Evolutionary conservation across 371 early-diverging fungal genomes (phyloP), one percentile per base, ranked within the genome.

Genomic region (Apophysomyces ossiformis): DNA sequence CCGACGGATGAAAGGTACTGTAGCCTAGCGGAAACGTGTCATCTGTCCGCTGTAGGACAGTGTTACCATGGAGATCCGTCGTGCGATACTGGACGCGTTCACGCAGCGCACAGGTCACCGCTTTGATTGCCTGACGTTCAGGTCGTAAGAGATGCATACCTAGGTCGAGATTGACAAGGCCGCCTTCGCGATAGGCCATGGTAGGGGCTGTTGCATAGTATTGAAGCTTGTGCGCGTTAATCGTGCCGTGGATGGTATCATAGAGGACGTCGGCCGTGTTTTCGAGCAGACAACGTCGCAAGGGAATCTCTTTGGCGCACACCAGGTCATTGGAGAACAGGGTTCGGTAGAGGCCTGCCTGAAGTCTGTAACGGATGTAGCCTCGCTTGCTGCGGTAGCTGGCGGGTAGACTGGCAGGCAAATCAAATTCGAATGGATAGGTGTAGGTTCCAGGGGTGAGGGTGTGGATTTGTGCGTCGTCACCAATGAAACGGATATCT

Each of bases 111-210:
- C 76, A 79, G 13, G 82, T 76, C 11, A 82, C 78, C 8, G 78
- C 70, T 57, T 68, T 60, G 8, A 82, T 63, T 1, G 73, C 63
- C 26, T 77, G 76, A 0, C 67, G 61, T 35, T 82, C 75, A 15
- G 82, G 82, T 7, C 65, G 62, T 4, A 66, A 58, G 1, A 82
- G 60, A 37, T 73, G 66, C 68, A 82, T 72, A 36, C 67, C 69
- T 11, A 82, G 46, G 37, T 79, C 73, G 41, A 82, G 64, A 37
- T 74, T 71, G 12, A 82, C 71, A 16, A 82, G 61, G 18, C 82
- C 82, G 15, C 82, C 82, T 70, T 82, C 82, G 32, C 82, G 76
- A 58, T 79, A 77, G 37, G 76, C 63, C 39, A 82, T 82, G 26
- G 68, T 70, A n/a, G 82, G 77, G 1, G 79, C 79, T 11, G 75